Base-by-base conservation (phyloP, 1,139 yeast genomes). In the Yamadazyma buinensis region DNA sequence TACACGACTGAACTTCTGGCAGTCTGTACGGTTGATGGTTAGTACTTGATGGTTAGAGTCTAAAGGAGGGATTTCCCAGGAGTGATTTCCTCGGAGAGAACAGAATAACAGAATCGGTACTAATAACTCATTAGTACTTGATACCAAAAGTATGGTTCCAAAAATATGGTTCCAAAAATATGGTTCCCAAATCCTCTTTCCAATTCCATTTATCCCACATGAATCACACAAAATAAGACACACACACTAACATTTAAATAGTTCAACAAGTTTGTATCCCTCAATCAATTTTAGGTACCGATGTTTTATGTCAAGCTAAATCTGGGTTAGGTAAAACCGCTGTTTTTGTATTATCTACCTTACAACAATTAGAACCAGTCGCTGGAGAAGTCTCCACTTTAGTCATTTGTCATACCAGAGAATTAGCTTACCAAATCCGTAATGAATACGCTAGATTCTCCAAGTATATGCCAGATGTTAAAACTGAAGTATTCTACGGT, bases 281-380 rank as follows among this genome's bases (percentile, higher is more conserved):
- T 39, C 98, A 92, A 70, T 86, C 97, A 38, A 88, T 92, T 55
- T 84, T 92, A 55, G 98, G 98, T 59, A 90, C 96, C 45, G 98
- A 92, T 59, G 97, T 92, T 41, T 72, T 92, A 49, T 92, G 98
- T 72, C 98, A 92, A 73, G 98, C 98, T 64, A 92, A 92, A 74
- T 92, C 98, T 32, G 98, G 98, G 82, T 77, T 92, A 52, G 98
- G 98, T 81, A 92, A 92, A 67, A 92, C 98, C 40, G 98, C 98
- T 34, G 98, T 92, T 42, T 92, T 92, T 54, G 97, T 92, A 39
- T 75, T 92, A 56, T 87, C 97, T 18, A 90, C 98, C 41, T 76
- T 92, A 58, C 97, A 92, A 67, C 97, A 92, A 70, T 77, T 92
- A 56, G 98, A 92, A 57, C 97, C 98, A 34, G 88, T 92, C 47